phyloP scores from a whole-genome alignment of 2,329 filamentous ascomycete genomes.

The Microcera coccophila region DNA sequence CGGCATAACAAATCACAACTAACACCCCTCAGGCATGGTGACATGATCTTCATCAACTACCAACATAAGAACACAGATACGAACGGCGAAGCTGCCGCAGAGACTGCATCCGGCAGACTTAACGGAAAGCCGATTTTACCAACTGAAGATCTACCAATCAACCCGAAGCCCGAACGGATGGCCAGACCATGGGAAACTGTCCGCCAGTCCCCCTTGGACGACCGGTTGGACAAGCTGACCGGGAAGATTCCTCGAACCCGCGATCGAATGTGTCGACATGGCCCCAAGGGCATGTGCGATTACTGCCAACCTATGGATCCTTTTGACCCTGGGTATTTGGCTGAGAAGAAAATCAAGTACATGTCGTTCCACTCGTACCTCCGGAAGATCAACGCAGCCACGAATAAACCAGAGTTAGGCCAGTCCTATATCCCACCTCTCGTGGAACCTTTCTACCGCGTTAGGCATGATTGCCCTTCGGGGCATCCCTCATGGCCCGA shows the following conservation, averaged over 20 bases:
- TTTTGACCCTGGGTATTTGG: conserved; percentile 82
- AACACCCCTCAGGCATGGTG: conserved; percentile 65
- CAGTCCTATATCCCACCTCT: conserved; percentile 95
- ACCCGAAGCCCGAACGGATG: conserved; percentile 61
- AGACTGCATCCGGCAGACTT: conserved; percentile 60
- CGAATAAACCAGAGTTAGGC: conserved; percentile 91
- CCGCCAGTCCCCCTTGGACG: conserved; percentile 81
- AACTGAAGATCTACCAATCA: conserved; percentile 63
- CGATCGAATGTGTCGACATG: conserved; percentile 94
- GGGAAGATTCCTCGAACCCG: conserved; percentile 79
- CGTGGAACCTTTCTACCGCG: conserved; percentile 86
- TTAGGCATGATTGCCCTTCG: conserved; percentile 83
- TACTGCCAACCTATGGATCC: conserved; percentile 97
- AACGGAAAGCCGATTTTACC: conserved; percentile 72
- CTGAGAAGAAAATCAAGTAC: conserved; percentile 98
- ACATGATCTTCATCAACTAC: conserved; percentile 85
- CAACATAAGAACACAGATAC: conserved; percentile 45
- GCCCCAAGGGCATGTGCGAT: conserved; percentile 97
- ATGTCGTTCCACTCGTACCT: conserved; percentile 93
- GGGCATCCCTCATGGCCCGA: conserved; percentile 93
- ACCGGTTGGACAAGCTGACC: conserved; percentile 78
- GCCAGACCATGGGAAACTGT: conserved; percentile 73
- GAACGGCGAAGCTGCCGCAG: conserved; percentile 36
- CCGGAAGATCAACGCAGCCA: conserved; percentile 90
- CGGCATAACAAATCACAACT: conserved; percentile 15